Percentiles rank a stretch among this genome's conserved stretches.
These are phyloP conservation scores for Lactarius psammicola DNA, from an alignment of 768 basidiomycete species.

Conservation along the genomic window DNA sequence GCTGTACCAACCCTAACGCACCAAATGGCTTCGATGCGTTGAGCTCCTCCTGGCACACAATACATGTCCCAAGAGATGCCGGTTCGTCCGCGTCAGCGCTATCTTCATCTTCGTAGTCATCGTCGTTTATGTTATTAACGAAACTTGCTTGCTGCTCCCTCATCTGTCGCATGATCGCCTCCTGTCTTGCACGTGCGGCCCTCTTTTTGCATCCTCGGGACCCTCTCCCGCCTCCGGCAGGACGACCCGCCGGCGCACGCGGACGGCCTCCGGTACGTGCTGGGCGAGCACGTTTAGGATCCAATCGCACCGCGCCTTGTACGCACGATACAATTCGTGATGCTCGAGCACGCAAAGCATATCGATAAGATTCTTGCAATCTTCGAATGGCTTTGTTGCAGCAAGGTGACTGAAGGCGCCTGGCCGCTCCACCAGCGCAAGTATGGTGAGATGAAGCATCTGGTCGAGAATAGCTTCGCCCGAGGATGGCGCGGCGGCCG, in stretches of 20 bases:
- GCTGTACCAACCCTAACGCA: constrained; percentile 80
- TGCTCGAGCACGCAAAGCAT: constrained; percentile 76
- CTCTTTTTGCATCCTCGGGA: constrained; percentile 72
- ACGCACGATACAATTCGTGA: constrained; percentile 66
- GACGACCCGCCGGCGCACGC: constrained; percentile 45
- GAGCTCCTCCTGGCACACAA: constrained; percentile 96
- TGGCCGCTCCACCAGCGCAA: constrained; percentile 73
- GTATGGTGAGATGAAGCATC: constrained; percentile 79
- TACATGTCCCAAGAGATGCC: constrained; percentile 84
- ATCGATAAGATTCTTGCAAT: constrained; percentile 62
- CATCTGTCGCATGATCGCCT: constrained; percentile 94
- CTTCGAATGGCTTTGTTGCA: constrained; percentile 53
- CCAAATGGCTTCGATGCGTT: constrained; percentile 75
- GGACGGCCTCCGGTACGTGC: constrained; percentile 58
- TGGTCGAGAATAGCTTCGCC: constrained; percentile 91
- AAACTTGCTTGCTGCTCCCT: constrained; percentile 89
- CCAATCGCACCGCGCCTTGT: constrained; percentile 72
- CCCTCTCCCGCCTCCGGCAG: constrained; percentile 43
- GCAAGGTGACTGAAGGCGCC: constrained; percentile 59
- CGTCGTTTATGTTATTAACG: constrained; percentile 71
- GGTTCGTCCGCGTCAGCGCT: constrained; percentile 47
- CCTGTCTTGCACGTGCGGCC: constrained; percentile 88
- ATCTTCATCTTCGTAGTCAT: constrained; percentile 69
- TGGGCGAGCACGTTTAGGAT: constrained; percentile 60
- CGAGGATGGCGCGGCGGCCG: constrained; percentile 63